phyloP scores from a whole-genome alignment of 2,329 filamentous ascomycete genomes.

The Aspergillus sp. region DNA sequence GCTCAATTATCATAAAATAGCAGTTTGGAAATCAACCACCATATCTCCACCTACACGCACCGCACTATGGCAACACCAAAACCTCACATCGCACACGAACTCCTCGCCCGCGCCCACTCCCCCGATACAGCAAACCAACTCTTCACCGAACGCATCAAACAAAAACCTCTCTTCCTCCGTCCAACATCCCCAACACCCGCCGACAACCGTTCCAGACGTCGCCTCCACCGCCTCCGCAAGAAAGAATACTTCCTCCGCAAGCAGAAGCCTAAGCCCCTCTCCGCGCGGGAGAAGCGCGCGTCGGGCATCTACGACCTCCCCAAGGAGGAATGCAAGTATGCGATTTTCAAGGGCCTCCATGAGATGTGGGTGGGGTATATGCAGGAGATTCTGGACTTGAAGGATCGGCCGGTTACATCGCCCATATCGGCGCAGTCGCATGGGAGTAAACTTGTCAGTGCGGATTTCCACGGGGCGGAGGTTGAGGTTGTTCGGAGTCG shows the following conservation, averaged over 20 bases:
- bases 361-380: slow-evolving; percentile 80
- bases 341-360: slow-evolving; percentile 72
- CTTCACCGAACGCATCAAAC: slow-evolving; percentile 76
- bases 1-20: slow-evolving; percentile 7
- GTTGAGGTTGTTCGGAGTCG: slow-evolving; percentile 77
- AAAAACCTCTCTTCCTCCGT: slow-evolving; percentile 73
- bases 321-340: slow-evolving; percentile 63
- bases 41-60: neutral
- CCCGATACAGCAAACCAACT: slow-evolving; percentile 66
- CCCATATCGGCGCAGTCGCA: slow-evolving; percentile 52
- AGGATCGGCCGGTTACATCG: slow-evolving; percentile 25
- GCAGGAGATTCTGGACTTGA: slow-evolving; percentile 68
- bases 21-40: slow-evolving; percentile 4
- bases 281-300: slow-evolving; percentile 69
- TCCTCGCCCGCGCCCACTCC: slow-evolving; percentile 75
- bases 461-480: slow-evolving; percentile 85
- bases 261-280: slow-evolving; percentile 64
- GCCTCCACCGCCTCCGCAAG: slow-evolving; percentile 45
- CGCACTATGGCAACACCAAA: slow-evolving; percentile 16
- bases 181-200: slow-evolving; percentile 64
- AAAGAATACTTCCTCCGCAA: slow-evolving; percentile 43
- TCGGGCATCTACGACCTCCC: slow-evolving; percentile 72
- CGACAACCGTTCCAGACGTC: slow-evolving; percentile 50
- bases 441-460: slow-evolving; percentile 65
- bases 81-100: slow-evolving; percentile 51